Percentiles rank a stretch among this genome's conserved stretches.
phyloP scores from a whole-genome alignment of 2,329 filamentous ascomycete species.

The Neurospora sp. region DNA sequence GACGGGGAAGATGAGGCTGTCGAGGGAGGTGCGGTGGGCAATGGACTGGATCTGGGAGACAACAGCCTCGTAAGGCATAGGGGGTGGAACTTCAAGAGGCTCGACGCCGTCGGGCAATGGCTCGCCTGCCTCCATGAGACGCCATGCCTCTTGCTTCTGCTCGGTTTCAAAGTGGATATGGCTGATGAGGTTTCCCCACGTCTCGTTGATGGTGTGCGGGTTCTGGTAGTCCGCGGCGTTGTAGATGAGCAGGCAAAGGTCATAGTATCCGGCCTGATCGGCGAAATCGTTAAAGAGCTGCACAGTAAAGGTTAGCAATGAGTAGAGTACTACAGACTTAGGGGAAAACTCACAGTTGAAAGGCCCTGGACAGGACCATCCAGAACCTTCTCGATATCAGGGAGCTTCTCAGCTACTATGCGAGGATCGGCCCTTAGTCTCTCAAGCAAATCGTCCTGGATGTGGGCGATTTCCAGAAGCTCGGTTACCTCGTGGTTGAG shows the following conservation, averaged over 20 bases:
- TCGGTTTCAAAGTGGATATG: conserved; percentile 52
- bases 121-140: conserved; percentile 31
- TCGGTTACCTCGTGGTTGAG: conserved; percentile 78
- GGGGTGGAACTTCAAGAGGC: conserved; percentile 28
- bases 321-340: conserved; percentile 4
- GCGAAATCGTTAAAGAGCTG: conserved; percentile 90
- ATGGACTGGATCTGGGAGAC: conserved; percentile 54
- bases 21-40: conserved; percentile 52
- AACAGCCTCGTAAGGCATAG: conserved; percentile 60
- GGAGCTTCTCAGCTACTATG: conserved; percentile 51
- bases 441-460: conserved; percentile 84
- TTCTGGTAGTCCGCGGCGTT: conserved; percentile 87
- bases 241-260: conserved; percentile 87
- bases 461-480: conserved; percentile 83
- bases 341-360: conserved; percentile 52
- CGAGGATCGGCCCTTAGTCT: conserved; percentile 64
- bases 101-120: conserved; percentile 20
- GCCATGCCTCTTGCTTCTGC: conserved; percentile 29
- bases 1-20: conserved; percentile 58
- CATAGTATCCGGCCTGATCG: conserved; percentile 79
- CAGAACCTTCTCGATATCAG: conserved; percentile 55
- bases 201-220: conserved; percentile 68
- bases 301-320: conserved; percentile 10
- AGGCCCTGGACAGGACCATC: conserved; percentile 71
- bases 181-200: conserved; percentile 75